These are phyloP conservation scores for Crithidia acanthocephali DNA, from an alignment of 208 protist genomes.

Conservation along the genomic window DNA sequence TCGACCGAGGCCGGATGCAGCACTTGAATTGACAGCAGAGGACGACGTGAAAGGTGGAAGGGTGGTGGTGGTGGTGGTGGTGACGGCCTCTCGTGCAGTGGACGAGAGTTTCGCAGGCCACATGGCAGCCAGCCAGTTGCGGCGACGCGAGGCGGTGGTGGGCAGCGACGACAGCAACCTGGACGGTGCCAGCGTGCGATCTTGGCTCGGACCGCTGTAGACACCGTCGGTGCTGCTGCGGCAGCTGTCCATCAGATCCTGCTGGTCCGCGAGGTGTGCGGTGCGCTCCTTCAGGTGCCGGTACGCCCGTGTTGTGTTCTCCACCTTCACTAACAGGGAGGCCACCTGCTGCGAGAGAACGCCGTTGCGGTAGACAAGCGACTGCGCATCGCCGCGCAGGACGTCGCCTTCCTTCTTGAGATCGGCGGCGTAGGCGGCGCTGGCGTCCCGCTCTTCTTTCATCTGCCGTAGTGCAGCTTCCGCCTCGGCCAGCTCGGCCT, in stretches of 20 bases:
- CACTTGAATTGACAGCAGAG: not conserved
- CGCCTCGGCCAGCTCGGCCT: constrained; percentile 31
- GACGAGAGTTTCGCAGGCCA: constrained; percentile 16
- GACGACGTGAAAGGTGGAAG: not conserved
- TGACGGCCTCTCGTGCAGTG: not conserved
- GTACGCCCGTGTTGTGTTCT: constrained; percentile 21
- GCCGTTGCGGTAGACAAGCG: constrained; percentile 67
- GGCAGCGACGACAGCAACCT: constrained; percentile 7
- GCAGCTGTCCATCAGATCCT: not conserved
- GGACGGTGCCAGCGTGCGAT: constrained; percentile 1
- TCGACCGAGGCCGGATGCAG: not conserved
- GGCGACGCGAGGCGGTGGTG: constrained; percentile 11
- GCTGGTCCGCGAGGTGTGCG: not conserved
- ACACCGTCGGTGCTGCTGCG: not conserved
- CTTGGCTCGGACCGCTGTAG: not conserved
- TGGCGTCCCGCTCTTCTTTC: constrained; percentile 13
- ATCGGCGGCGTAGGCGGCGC: constrained; percentile 32
- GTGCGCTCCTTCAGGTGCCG: constrained; percentile 15
- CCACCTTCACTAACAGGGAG: constrained; percentile 64
- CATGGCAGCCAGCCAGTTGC: constrained; percentile 20
- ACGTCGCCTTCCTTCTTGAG: constrained; percentile 50
- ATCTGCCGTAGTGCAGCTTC: constrained; percentile 15
- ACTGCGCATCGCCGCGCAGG: constrained; percentile 58
- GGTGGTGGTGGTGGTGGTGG: not conserved
- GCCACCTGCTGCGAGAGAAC: constrained; percentile 78